Evolutionary conservation across 306 rosid genomes (phyloP).

Genomic region (Vigna hirtella): DNA sequence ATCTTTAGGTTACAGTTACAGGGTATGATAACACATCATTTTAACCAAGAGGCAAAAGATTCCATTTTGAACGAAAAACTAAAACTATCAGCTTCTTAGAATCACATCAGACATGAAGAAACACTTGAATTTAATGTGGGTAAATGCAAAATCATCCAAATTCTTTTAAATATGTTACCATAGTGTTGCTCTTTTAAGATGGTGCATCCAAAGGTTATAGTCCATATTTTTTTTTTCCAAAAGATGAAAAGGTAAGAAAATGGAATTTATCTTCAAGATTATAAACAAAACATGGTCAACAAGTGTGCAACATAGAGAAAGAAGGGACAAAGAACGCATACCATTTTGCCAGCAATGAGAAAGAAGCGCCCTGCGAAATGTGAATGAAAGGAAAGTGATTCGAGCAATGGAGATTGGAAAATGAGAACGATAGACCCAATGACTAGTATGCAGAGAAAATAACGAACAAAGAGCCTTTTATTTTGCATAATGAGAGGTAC

Average conservation of each 20-base stretch:
- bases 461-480: constrained; percentile 65
- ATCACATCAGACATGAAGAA: neutral
- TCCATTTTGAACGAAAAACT: neutral
- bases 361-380: constrained; percentile 53
- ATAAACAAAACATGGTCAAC: neutral
- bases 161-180: too few relatives aligned
- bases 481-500: constrained; percentile 59
- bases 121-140: neutral
- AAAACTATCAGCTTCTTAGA: neutral
- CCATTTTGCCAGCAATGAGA: constrained; percentile 71
- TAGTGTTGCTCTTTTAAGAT: constrained; percentile 5
- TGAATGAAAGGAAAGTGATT: constrained; percentile 35
- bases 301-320: constrained; percentile 15
- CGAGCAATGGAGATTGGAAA: constrained; percentile 45
- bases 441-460: constrained; percentile 42
- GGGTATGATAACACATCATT: neutral
- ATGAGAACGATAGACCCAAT: constrained; percentile 42
- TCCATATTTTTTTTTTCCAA: neutral
- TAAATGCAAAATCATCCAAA: neutral
- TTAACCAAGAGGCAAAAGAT: neutral
- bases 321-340: constrained; percentile 38
- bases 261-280: constrained; percentile 7
- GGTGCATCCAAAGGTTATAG: neutral
- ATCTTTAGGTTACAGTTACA: neutral
- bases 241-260: constrained; percentile 4